Evolutionary conservation across 768 basidiomycete species (phyloP).

Genomic region (Coprinellus aureogranulatus): DNA sequence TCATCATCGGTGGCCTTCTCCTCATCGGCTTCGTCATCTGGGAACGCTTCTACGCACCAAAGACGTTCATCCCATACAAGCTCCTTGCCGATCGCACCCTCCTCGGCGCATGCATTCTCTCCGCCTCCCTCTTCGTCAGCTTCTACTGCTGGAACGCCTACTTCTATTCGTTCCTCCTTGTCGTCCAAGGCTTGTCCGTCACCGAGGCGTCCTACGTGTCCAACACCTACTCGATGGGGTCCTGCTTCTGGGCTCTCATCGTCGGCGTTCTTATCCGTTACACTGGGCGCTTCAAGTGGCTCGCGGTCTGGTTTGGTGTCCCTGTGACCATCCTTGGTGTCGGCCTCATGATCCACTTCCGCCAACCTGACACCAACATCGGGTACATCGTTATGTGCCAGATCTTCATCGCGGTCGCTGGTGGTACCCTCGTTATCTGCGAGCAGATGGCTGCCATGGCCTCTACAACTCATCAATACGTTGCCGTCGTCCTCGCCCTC

Average conservation of each 20-base stretch:
- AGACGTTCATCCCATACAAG: not conserved
- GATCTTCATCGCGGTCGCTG: slow-evolving; percentile 1
- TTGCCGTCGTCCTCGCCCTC: slow-evolving; percentile 2
- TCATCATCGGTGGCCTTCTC: not conserved
- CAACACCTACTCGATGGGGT: slow-evolving; percentile 1
- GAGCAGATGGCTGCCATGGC: slow-evolving; percentile 3
- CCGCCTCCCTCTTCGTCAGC: not conserved
- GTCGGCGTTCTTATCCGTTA: not conserved
- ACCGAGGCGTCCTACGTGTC: not conserved
- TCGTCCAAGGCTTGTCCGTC: not conserved
- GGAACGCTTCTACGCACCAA: not conserved
- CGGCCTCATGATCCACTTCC: slow-evolving; percentile 3
- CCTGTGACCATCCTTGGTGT: not conserved
- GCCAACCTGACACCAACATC: slow-evolving; percentile 1
- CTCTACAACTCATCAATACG: not conserved
- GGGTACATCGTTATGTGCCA: slow-evolving; percentile 2
- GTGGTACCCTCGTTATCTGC: slow-evolving; percentile 1
- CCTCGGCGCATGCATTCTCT: slow-evolving; percentile 1
- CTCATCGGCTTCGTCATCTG: not conserved
- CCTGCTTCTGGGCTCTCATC: not conserved
- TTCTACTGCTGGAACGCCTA: slow-evolving; percentile 1
- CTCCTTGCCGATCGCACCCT: not conserved
- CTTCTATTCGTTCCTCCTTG: slow-evolving; percentile 1
- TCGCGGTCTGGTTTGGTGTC: not conserved
- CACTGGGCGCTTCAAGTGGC: slow-evolving; percentile 2